Percentiles rank a stretch among this genome's conserved stretches.
Evolutionary conservation across 768 basidiomycete genomes (phyloP).

Genomic region (Suillus hirtellus): DNA sequence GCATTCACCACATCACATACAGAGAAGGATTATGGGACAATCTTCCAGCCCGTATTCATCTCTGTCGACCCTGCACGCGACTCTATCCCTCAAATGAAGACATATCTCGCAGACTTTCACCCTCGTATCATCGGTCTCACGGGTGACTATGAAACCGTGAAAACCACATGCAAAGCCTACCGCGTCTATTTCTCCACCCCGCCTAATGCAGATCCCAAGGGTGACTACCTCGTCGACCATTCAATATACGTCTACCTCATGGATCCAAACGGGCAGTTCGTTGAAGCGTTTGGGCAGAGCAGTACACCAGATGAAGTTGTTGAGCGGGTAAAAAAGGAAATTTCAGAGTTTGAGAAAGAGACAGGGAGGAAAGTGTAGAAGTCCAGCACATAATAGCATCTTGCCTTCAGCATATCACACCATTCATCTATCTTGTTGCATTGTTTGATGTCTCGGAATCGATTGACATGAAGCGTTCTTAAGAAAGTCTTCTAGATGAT

Average conservation of each 20-base stretch:
- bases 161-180: conserved; percentile 90
- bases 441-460: background rate
- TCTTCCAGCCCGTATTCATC: conserved; percentile 90
- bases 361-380: conserved; percentile 33
- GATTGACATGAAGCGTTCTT: background rate
- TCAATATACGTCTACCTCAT: conserved; percentile 98
- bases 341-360: conserved; percentile 41
- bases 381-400: conserved; percentile 4
- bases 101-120: conserved; percentile 85
- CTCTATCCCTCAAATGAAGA: conserved; percentile 55
- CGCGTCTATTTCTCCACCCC: conserved; percentile 99
- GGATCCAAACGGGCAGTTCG: conserved; percentile 92
- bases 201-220: conserved; percentile 79
- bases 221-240: conserved; percentile 97
- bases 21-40: conserved; percentile 70
- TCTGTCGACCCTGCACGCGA: conserved; percentile 97
- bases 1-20: conserved; percentile 18
- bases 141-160: conserved; percentile 82
- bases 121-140: conserved; percentile 85
- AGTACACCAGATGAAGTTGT: conserved; percentile 69
- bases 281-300: conserved; percentile 94
- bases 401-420: conserved; percentile 9
- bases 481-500: conserved; percentile 6
- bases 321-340: conserved; percentile 56
- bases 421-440: conserved; percentile 16